These are phyloP conservation scores for Coemansia sp. DNA, from an alignment of 192 early-diverging fungal genomes.

Conservation along the genomic window DNA sequence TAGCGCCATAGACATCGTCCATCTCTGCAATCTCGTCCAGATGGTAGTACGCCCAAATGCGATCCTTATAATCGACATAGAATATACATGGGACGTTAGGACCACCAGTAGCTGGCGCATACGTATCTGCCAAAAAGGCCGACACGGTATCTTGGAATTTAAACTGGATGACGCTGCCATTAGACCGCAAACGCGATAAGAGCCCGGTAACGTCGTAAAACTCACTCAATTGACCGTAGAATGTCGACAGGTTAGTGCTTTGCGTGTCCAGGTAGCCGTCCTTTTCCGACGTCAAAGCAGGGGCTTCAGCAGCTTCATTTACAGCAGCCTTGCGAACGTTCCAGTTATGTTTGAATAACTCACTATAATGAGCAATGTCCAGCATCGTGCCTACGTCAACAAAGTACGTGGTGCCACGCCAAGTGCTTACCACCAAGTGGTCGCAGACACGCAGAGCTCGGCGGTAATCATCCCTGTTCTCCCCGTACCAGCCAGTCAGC, in stretches of 20 bases:
- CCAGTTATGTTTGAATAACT: conserved; percentile 46
- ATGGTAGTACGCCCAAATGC: conserved; percentile 57
- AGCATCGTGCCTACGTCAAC: conserved; percentile 47
- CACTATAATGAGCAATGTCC: conserved; percentile 51
- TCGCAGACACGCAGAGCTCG: conserved; percentile 40
- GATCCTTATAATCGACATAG: conserved; percentile 57
- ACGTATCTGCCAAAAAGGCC: conserved; percentile 51
- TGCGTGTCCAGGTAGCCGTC: conserved; percentile 27
- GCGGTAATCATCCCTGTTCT: conserved; percentile 41
- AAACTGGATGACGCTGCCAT: conserved; percentile 55
- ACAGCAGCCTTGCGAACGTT: conserved; percentile 18
- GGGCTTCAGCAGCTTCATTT: conserved; percentile 16
- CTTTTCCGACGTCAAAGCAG: conserved; percentile 21
- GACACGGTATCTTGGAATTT: conserved; percentile 58
- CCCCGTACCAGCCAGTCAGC: conserved; percentile 51
- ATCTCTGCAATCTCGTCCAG: conserved; percentile 54
- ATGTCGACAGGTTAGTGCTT: conserved; percentile 16
- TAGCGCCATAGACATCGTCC: conserved; percentile 56
- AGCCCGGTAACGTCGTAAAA: conserved; percentile 41
- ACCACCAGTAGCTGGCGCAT: conserved; percentile 52
- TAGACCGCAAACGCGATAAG: conserved; percentile 44
- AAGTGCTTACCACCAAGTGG: conserved; percentile 53
- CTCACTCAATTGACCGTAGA: conserved; percentile 39
- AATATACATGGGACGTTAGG: conserved; percentile 58
- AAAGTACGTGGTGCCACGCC: conserved; percentile 55